Base-by-base conservation (phyloP, 805 yeast genomes). In the Saccharomycopsis olivae region DNA sequence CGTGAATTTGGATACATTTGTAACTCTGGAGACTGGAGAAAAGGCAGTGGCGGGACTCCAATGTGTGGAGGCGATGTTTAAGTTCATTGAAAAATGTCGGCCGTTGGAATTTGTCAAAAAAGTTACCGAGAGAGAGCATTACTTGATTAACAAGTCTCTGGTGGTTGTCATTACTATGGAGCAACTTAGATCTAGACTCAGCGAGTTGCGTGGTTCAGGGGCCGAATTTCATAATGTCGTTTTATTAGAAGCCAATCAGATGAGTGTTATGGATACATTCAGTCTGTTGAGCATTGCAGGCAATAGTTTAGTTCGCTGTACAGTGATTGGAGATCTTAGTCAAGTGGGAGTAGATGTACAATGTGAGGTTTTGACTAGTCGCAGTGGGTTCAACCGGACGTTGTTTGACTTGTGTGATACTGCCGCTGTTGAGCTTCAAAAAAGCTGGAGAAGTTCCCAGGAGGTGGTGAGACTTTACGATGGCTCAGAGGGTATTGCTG, bases 1-100 rank as follows among this genome's bases (percentile, higher is more conserved):
- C 18, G 25, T 8, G 25, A 10, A 23, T 6, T 23, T 23, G 10
- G 25, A 23, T 8, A 23, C 31, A 39, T 18, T 54, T 47, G 27
- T 35, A 10, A 23, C 10, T 43, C 15, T 5, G n/a, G 25, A 33
- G 21, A 15, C 36, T 24, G 15, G 34, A 33, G 18, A 32, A 24
- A 2, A 20, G 29, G 21, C 30, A 5, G 19, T 21, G 2, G 8
- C 30, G 29, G 8, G 36, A 29, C 14, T 16, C 11, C 6, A 23
- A 23, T 23, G 10, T 23, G 6, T 23, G 10, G 25, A 23, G 6
- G 10, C 6, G 10, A 23, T 23, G 6, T 23, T 23, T 23, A 23
- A 23, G 10, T 8, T 10, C 25, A 8, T 23, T 23, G 25, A 10
- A 23, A 23, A 23, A 8, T 23, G 6, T 23, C 10, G 10, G 10